phyloP scores from a whole-genome alignment of 1,284 basidiomycete species.

The Ganoderma lingzhi region DNA sequence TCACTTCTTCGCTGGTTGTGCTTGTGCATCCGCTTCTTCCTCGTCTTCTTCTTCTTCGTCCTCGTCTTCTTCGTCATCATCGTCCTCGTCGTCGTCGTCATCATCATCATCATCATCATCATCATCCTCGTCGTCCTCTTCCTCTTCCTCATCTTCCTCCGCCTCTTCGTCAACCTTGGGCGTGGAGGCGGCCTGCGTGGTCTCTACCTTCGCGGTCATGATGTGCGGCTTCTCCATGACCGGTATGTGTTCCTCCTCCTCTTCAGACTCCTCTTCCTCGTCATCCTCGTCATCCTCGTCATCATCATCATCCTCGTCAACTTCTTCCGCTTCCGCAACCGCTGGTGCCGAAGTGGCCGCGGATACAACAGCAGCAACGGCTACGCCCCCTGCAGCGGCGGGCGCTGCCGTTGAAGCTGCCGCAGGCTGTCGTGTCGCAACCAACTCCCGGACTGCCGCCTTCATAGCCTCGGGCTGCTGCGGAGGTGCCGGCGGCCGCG shows the following conservation, averaged over 20 bases:
- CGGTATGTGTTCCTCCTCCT: conserved; percentile 17
- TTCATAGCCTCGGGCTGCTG: neutral
- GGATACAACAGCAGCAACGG: neutral
- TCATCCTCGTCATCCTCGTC: conserved; percentile 18
- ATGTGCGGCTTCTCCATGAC: conserved; percentile 8
- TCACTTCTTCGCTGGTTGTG: conserved; percentile 9
- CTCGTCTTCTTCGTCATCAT: conserved; percentile 6
- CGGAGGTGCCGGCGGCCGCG: neutral
- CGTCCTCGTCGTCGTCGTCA: conserved; percentile 4
- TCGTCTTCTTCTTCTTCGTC: conserved; percentile 14
- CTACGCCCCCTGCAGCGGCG: neutral
- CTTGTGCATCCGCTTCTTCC: neutral
- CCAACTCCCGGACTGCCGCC: conserved; percentile 7
- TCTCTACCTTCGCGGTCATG: conserved; percentile 7
- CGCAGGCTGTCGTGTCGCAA: conserved; percentile 3
- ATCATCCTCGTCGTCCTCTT: conserved; percentile 6
- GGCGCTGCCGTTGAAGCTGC: neutral
- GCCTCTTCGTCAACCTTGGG: neutral
- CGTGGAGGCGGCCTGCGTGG: neutral
- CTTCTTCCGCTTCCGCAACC: conserved; percentile 17
- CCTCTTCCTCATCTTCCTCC: conserved; percentile 11
- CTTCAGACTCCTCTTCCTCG: conserved; percentile 11
- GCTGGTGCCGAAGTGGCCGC: neutral
- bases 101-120: neutral
- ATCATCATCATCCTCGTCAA: conserved; percentile 16